Evolutionary conservation across 2,329 filamentous ascomycete genomes (phyloP).

Genomic region (Phialophora chinensis): DNA sequence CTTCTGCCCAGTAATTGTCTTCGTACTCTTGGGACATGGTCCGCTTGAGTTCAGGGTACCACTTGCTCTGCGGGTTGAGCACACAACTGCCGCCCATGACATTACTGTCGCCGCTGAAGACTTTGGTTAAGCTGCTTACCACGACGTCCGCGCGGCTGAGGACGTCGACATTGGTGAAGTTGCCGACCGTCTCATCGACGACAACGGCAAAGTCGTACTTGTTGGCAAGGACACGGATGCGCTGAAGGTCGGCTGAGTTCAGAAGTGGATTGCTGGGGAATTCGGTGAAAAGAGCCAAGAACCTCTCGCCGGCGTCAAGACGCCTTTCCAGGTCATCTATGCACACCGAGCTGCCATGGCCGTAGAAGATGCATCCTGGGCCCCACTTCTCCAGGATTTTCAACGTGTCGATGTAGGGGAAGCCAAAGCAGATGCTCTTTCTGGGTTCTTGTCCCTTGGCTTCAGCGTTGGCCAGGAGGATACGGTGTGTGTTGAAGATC

Average conservation of each 20-base stretch:
- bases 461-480: conserved; percentile 69
- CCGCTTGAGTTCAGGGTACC: conserved; percentile 72
- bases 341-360: conserved; percentile 75
- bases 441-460: conserved; percentile 45
- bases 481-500: conserved; percentile 86
- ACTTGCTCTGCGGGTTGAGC: conserved; percentile 66
- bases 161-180: conserved; percentile 94
- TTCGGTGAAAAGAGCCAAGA: conserved; percentile 87
- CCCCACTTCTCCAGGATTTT: conserved; percentile 96
- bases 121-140: conserved; percentile 93
- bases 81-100: conserved; percentile 88
- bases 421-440: conserved; percentile 91
- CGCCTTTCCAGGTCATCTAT: conserved; percentile 81
- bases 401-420: conserved; percentile 94
- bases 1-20: conserved; percentile 93
- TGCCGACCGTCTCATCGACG: conserved; percentile 95
- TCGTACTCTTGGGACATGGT: conserved; percentile 72
- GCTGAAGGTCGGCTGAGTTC: conserved; percentile 78
- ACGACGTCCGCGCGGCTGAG: conserved; percentile 88
- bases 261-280: conserved; percentile 93
- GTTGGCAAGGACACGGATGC: conserved; percentile 81
- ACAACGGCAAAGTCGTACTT: conserved; percentile 87
- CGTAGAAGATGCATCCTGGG: conserved; percentile 86
- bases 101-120: conserved; percentile 96
- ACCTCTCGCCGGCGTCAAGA: conserved; percentile 73